Evolutionary conservation across 371 early-diverging fungal genomes (phyloP).

Genomic region (Gilbertella persicaria): DNA sequence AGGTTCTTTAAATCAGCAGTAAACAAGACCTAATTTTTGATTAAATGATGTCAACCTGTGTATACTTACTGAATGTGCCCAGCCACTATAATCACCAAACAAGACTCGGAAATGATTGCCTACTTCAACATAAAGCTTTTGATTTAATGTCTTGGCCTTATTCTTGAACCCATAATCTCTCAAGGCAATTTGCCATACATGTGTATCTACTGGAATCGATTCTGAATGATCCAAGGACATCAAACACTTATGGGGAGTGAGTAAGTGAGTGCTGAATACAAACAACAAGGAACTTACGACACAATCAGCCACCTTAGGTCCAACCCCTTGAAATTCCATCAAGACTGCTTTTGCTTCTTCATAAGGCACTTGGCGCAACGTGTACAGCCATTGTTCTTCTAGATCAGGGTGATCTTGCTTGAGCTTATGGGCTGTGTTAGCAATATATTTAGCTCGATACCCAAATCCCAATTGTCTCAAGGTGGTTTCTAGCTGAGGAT

Average conservation of each 20-base stretch:
- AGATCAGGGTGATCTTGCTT: constrained; percentile 43
- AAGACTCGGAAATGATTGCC: constrained; percentile 71
- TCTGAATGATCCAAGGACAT: constrained; percentile 81
- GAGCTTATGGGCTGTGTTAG: constrained; percentile 64
- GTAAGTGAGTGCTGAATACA: background rate
- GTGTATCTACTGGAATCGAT: constrained; percentile 96
- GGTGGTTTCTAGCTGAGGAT: constrained; percentile 60
- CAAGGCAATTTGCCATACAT: constrained; percentile 87
- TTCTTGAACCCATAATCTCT: constrained; percentile 74
- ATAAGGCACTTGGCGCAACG: constrained; percentile 58
- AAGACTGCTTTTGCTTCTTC: constrained; percentile 64
- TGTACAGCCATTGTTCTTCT: constrained; percentile 60
- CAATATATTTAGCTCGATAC: constrained; percentile 94
- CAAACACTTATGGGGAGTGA: constrained; percentile 50
- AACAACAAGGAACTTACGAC: constrained; percentile 56
- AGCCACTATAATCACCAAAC: constrained; percentile 89
- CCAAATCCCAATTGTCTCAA: constrained; percentile 87
- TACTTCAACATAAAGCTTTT: constrained; percentile 69
- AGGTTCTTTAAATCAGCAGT: constrained; percentile 56
- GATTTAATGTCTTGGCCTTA: constrained; percentile 64
- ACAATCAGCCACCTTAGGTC: constrained; percentile 98
- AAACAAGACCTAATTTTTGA: constrained; percentile 40
- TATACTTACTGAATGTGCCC: constrained; percentile 85
- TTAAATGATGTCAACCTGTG: background rate
- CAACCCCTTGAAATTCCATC: constrained; percentile 72